A percentile compares a stretch with the other conserved stretches of the same genome.
These are phyloP conservation scores for Malus hybrid DNA, from an alignment of 331 rosid genomes.

Conservation along the genomic window DNA sequence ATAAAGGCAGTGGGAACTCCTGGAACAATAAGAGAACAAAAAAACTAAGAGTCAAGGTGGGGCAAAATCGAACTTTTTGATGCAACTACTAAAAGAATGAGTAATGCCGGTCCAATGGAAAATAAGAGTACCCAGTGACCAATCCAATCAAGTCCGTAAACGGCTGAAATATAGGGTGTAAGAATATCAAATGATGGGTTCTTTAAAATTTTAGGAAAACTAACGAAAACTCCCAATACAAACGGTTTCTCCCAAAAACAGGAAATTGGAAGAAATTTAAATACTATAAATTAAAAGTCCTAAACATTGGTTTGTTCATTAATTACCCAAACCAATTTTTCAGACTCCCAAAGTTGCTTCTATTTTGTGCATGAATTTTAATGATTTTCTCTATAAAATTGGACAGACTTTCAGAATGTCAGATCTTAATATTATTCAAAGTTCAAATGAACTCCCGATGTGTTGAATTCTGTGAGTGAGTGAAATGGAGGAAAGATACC, in stretches of 20 bases:
- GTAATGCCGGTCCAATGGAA: background rate
- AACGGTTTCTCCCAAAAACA: background rate
- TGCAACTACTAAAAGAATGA: background rate
- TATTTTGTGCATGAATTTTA: background rate
- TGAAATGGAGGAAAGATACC: slow-evolving; percentile 47
- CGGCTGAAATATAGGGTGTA: background rate
- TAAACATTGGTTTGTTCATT: background rate
- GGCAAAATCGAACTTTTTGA: background rate
- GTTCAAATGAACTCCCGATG: background rate
- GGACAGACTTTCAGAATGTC: background rate
- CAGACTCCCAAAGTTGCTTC: background rate
- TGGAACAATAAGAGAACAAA: slow-evolving; percentile 27
- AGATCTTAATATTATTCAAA: background rate
- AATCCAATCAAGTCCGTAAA: background rate
- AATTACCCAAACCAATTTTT: background rate
- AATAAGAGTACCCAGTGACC: background rate
- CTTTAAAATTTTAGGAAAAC: background rate
- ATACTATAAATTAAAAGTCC: background rate
- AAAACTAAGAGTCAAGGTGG: background rate
- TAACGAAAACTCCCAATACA: background rate
- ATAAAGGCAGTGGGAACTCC: slow-evolving; percentile 53
- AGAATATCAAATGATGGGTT: background rate
- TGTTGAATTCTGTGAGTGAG: background rate
- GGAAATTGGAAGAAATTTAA: background rate
- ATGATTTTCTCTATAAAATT: background rate